Base-by-base conservation (phyloP, 106 monocot genomes). In the Iris macrosiphon region DNA sequence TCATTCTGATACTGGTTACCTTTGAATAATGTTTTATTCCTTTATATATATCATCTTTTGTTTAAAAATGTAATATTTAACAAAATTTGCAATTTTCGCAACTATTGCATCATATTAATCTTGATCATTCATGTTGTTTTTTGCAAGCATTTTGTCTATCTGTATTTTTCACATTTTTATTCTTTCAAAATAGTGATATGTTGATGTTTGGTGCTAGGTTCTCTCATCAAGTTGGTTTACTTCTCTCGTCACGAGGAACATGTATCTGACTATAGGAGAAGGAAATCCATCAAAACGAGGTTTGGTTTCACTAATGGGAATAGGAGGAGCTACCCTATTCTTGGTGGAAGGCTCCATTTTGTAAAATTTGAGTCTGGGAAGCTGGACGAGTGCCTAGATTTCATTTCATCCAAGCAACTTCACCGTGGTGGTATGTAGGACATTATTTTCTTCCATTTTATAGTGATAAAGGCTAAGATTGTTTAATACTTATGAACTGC, bases 311-410 rank as follows among this genome's bases (percentile, higher is more conserved):
- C 73, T 56, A 85, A 74, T 75, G 79, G 75, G n/a, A 76, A 72
- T 51, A 76, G 89, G 63, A 82, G 89, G 46, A 90, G 63, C 37
- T 83, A 70, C 35, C 95, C 89, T 15, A 72, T 96, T 66, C 85
- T 96, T 49, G 95, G 95, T 38, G 95, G 95, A 27, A 70, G 89
- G 55, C 89, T 96, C 43, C 95, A 96, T 72, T 96, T 96, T 65
- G 95, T 90, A 33, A 96, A 96, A 57, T 96, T 96, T 70, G 95
- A 96, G 75, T 86, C 89, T 17, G 60, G 66, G 62, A 96, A 90
- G 62, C 31, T 96, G 27, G 80, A 96, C 55, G 95, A 96, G 26
- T 96, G 95, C 59, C 24, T 96, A 38, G 95, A 96, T 37, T 96
- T 96, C 61, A 96, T 96, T 58, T 76, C 89, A 40, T 83, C 89